phyloP scores from a whole-genome alignment of 2,329 filamentous ascomycete genomes.

The Tolypocladium cylindrosporum region DNA sequence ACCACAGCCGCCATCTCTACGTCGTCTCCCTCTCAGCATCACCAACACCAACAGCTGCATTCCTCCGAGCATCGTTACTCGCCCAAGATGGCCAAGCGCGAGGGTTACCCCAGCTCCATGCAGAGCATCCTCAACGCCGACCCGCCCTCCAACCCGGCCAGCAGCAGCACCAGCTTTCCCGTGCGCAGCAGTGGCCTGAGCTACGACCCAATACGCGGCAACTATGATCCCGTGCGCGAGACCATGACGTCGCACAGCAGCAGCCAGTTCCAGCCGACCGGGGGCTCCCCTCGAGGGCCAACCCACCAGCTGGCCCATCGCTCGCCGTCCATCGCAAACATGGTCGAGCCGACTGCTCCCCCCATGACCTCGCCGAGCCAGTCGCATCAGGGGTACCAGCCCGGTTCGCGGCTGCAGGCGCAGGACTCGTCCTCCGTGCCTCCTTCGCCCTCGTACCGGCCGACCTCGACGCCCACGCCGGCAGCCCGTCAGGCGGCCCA shows the following conservation, averaged over 20 bases:
- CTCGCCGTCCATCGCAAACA: slow-evolving; percentile 83
- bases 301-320: slow-evolving; percentile 20
- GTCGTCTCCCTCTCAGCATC: slow-evolving; percentile 10
- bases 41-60: slow-evolving; percentile 14
- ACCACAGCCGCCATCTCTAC: slow-evolving; percentile 10
- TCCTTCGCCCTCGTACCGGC: slow-evolving; percentile 29
- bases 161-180: slow-evolving; percentile 31
- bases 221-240: slow-evolving; percentile 53
- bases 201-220: slow-evolving; percentile 84
- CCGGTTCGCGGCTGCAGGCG: slow-evolving; percentile 19
- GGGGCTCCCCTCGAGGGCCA: slow-evolving; percentile 37
- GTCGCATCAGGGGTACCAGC: slow-evolving; percentile 16
- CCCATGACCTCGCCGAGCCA: slow-evolving; percentile 17
- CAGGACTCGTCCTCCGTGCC: slow-evolving; percentile 28
- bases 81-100: slow-evolving; percentile 40
- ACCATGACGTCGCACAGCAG: slow-evolving; percentile 47
- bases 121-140: slow-evolving; percentile 47
- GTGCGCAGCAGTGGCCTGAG: slow-evolving; percentile 65
- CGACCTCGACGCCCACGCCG: slow-evolving; percentile 23
- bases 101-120: slow-evolving; percentile 41
- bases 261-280: slow-evolving; percentile 34
- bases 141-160: slow-evolving; percentile 29
- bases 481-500: slow-evolving; percentile 17
- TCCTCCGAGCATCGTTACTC: slow-evolving; percentile 25
- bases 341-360: slow-evolving; percentile 54